phyloP scores from a whole-genome alignment of 2,329 filamentous ascomycete species.

The Trichoderma sp. region DNA sequence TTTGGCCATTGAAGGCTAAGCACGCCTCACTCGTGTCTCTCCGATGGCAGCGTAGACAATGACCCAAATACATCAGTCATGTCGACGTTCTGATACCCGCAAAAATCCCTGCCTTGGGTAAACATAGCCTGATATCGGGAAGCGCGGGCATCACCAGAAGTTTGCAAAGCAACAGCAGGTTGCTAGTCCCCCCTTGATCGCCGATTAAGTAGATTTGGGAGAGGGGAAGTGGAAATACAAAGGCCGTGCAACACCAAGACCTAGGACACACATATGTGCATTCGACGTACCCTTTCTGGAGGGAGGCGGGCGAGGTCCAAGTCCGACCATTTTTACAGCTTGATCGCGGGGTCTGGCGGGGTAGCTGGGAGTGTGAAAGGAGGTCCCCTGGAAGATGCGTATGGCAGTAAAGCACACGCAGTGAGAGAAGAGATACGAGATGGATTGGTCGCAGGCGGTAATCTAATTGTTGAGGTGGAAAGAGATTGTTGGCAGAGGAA shows the following conservation, averaged over 20 bases:
- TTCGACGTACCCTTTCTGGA: slow-evolving; percentile 62
- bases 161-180: not conserved
- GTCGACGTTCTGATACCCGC: not conserved
- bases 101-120: not conserved
- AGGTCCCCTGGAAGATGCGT: not conserved
- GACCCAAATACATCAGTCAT: not conserved
- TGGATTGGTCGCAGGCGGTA: not conserved
- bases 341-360: slow-evolving; percentile 38
- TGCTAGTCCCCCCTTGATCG: not conserved
- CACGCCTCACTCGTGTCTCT: not conserved
- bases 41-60: not conserved
- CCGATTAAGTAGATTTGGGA: not conserved
- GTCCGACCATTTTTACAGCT: slow-evolving; percentile 47
- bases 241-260: not conserved
- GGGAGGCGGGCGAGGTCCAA: slow-evolving; percentile 50
- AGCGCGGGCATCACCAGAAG: not conserved
- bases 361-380: slow-evolving; percentile 25
- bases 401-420: not conserved
- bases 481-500: not conserved
- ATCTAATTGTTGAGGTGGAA: not conserved
- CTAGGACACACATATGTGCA: slow-evolving; percentile 28
- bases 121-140: not conserved
- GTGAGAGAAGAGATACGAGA: not conserved
- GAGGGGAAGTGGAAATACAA: no score
- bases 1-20: not conserved